phyloP scores from a whole-genome alignment of 2,329 filamentous ascomycete genomes.

The Fusarium goolgardi region DNA sequence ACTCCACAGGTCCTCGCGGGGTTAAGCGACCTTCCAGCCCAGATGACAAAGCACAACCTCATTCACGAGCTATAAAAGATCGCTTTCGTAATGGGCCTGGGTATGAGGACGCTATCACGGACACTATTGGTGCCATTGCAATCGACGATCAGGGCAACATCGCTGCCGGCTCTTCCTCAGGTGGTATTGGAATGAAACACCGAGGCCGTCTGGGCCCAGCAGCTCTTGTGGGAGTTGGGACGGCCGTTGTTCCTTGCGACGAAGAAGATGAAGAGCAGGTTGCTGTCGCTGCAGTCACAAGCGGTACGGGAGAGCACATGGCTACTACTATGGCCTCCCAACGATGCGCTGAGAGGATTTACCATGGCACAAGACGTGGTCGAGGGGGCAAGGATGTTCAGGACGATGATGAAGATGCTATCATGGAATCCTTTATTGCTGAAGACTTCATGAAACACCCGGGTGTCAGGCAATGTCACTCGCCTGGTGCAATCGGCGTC shows the following conservation, averaged over 20 bases:
- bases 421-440: conserved; percentile 79
- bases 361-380: conserved; percentile 72
- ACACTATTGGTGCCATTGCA: conserved; percentile 96
- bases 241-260: conserved; percentile 84
- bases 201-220: conserved; percentile 91
- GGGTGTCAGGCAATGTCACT: conserved; percentile 82
- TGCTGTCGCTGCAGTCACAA: conserved; percentile 86
- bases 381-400: conserved; percentile 70
- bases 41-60: conserved; percentile 21
- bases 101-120: conserved; percentile 76
- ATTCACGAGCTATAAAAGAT: conserved; percentile 34
- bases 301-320: conserved; percentile 98
- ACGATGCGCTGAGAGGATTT: conserved; percentile 86
- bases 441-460: conserved; percentile 95
- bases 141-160: conserved; percentile 88
- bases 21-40: conserved; percentile 52
- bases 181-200: conserved; percentile 98
- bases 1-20: conserved; percentile 45
- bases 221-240: conserved; percentile 90
- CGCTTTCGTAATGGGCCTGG: conserved; percentile 38
- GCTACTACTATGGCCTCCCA: conserved; percentile 92
- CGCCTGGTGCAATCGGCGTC: conserved; percentile 88
- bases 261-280: conserved; percentile 74
- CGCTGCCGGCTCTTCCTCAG: conserved; percentile 94
- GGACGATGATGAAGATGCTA: conserved; percentile 80